These are phyloP conservation scores for Rhizopus arrhizus DNA, from an alignment of 371 early-diverging fungal genomes.

Conservation along the genomic window DNA sequence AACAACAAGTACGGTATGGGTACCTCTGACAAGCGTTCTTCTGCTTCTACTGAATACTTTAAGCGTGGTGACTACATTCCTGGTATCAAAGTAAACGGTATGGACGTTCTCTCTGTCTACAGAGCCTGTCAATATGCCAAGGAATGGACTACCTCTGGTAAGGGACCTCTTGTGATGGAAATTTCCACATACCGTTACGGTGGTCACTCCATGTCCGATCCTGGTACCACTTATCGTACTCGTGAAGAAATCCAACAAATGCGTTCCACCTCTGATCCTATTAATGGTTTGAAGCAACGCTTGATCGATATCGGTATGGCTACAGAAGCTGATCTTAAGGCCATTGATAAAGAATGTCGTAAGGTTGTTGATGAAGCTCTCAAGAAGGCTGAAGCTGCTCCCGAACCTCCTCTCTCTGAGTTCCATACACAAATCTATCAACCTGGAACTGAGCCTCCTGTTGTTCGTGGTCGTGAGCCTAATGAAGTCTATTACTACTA, in stretches of 20 bases:
- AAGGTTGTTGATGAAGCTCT: slow-evolving; percentile 84
- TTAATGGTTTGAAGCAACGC: slow-evolving; percentile 86
- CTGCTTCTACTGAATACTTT: slow-evolving; percentile 94
- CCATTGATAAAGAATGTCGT: slow-evolving; percentile 89
- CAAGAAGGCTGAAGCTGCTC: slow-evolving; percentile 82
- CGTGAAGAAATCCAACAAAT: slow-evolving; percentile 97
- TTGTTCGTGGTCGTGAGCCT: slow-evolving; percentile 81
- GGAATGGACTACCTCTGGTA: slow-evolving; percentile 80
- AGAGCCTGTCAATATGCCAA: slow-evolving; percentile 85
- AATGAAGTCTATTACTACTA: slow-evolving; percentile 69
- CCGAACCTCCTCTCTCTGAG: slow-evolving; percentile 75
- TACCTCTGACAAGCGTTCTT: slow-evolving; percentile 88
- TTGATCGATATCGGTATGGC: slow-evolving; percentile 71
- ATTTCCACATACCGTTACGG: slow-evolving; percentile 98
- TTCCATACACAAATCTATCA: slow-evolving; percentile 87
- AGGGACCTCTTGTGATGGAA: slow-evolving; percentile 97
- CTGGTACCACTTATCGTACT: slow-evolving; percentile 97
- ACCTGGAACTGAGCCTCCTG: slow-evolving; percentile 71
- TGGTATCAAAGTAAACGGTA: slow-evolving; percentile 91
- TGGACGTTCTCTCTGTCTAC: slow-evolving; percentile 94
- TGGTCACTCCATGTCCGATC: slow-evolving; percentile 99
- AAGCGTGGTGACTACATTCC: slow-evolving; percentile 97
- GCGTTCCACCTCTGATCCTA: slow-evolving; percentile 91
- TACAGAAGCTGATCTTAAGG: slow-evolving; percentile 90
- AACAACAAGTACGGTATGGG: slow-evolving; percentile 99